These are phyloP conservation scores for Russula sp. DNA, from an alignment of 768 basidiomycete species.

Conservation along the genomic window DNA sequence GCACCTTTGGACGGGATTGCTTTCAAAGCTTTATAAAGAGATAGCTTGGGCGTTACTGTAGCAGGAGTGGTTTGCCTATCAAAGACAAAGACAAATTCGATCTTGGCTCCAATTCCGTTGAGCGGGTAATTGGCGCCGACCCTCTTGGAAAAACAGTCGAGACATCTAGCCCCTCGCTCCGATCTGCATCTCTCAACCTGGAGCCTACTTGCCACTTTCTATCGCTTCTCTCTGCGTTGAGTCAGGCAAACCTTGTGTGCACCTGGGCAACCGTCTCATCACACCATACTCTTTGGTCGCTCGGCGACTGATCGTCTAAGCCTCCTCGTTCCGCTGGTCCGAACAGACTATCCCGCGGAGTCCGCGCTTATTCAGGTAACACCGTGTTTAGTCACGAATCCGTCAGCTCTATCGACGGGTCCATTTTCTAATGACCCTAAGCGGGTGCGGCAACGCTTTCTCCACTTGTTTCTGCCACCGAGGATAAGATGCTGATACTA, in stretches of 20 bases:
- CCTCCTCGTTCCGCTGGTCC: slow-evolving; percentile 5
- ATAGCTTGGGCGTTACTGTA: neutral
- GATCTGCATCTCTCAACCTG: too few species aligned
- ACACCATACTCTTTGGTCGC: neutral
- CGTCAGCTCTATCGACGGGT: neutral
- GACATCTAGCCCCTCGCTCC: too few species aligned
- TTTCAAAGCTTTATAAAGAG: neutral
- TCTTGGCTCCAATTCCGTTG: neutral
- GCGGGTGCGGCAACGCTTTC: neutral
- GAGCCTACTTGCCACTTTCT: neutral
- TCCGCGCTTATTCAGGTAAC: too few species aligned
- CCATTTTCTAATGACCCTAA: neutral
- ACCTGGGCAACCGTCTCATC: neutral
- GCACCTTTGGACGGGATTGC: neutral
- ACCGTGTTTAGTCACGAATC: too few species aligned
- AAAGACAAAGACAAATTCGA: neutral
- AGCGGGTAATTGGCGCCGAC: too few species aligned
- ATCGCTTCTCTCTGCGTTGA: too few species aligned
- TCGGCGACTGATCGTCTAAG: neutral
- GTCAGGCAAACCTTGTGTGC: too few species aligned
- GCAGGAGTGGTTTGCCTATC: too few species aligned
- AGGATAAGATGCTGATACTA: slow-evolving; percentile 4
- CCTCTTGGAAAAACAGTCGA: too few species aligned
- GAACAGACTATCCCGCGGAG: neutral
- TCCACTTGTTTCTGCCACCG: neutral